These are phyloP conservation scores for Zoysia japonica DNA, from an alignment of 176 grass and related monocot genomes.

Conservation along the genomic window DNA sequence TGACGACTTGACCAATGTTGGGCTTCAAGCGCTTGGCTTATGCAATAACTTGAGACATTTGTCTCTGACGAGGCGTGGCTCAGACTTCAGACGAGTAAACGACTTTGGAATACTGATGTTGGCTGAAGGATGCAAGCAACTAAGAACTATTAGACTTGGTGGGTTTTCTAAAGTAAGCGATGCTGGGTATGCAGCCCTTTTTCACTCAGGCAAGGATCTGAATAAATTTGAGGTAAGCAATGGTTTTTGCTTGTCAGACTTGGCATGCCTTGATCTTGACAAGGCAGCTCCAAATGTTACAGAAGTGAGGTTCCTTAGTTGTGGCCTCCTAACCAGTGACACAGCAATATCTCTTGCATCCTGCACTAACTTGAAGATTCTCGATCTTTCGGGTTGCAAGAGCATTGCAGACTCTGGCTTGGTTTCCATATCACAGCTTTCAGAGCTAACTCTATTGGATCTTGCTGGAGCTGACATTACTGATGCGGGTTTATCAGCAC, in stretches of 20 bases:
- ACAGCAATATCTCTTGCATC: constrained; percentile 73
- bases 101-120: constrained; percentile 91
- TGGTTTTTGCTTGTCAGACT: constrained; percentile 74
- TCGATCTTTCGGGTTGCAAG: constrained; percentile 84
- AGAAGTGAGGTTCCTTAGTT: constrained; percentile 82
- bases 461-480: constrained; percentile 84
- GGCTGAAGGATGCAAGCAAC: constrained; percentile 80
- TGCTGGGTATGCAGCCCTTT: constrained; percentile 84
- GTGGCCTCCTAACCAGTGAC: constrained; percentile 81
- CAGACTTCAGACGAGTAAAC: constrained; percentile 77
- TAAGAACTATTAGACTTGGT: constrained; percentile 80
- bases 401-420: constrained; percentile 80
- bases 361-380: constrained; percentile 72
- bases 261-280: constrained; percentile 81
- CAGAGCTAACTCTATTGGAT: constrained; percentile 70
- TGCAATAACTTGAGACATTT: constrained; percentile 72
- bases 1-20: constrained; percentile 73
- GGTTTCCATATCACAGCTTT: constrained; percentile 71
- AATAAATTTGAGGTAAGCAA: constrained; percentile 79
- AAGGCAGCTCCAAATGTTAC: constrained; percentile 61
- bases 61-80: constrained; percentile 59
- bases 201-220: constrained; percentile 80
- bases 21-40: constrained; percentile 78
- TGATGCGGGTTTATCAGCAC: constrained; percentile 68
- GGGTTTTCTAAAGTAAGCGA: constrained; percentile 93